phyloP scores from a whole-genome alignment of 805 yeast species.

The Metschnikowia peoriensis region DNA sequence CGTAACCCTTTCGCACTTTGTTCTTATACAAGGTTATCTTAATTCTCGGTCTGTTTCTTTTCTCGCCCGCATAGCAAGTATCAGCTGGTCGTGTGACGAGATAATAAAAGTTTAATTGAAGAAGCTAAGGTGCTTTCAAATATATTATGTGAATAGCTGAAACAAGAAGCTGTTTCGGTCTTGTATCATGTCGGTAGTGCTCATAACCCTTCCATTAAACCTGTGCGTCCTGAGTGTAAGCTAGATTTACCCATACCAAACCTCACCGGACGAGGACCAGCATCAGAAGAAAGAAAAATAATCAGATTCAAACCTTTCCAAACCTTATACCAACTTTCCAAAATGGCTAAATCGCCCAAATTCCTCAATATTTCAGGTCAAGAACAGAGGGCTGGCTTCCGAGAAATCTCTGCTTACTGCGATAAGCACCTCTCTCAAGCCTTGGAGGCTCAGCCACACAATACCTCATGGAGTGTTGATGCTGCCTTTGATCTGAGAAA shows the following conservation, averaged over 20 bases:
- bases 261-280: background rate
- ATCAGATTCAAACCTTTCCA: background rate
- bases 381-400: slow-evolving; percentile 11
- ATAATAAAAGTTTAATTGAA: too few species aligned
- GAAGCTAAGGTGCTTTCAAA: too few species aligned
- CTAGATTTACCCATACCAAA: background rate
- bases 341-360: slow-evolving; percentile 4
- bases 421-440: slow-evolving; percentile 14
- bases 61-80: too few species aligned
- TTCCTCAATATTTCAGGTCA: slow-evolving; percentile 7
- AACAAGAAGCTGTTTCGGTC: background rate
- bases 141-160: background rate
- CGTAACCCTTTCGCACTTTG: too few species aligned
- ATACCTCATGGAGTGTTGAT: slow-evolving; percentile 11
- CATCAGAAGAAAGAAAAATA: background rate
- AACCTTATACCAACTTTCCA: background rate
- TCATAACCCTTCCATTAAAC: background rate
- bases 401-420: slow-evolving; percentile 6
- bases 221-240: background rate
- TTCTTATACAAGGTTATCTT: too few species aligned
- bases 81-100: too few species aligned
- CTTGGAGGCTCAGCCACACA: slow-evolving; percentile 2
- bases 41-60: too few species aligned
- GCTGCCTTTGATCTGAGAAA: slow-evolving; percentile 11
- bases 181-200: background rate